These are phyloP conservation scores for Aspergillus nidulans DNA, from an alignment of 495 filamentous ascomycete genomes.

Conservation along the genomic window DNA sequence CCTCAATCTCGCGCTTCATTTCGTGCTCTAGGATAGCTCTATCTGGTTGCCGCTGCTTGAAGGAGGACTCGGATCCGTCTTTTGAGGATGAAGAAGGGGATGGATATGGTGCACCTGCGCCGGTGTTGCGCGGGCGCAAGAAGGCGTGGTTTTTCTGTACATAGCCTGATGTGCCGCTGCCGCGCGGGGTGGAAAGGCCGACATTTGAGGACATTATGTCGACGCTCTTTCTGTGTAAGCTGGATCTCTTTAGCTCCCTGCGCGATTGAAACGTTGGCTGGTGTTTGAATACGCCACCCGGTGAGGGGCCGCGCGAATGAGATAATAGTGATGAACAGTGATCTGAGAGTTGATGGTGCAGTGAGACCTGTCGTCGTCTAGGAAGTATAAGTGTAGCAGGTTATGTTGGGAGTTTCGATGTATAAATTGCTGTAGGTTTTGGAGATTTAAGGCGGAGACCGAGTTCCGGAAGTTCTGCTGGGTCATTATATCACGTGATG, in stretches of 20 bases:
- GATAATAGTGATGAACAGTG: too few species aligned
- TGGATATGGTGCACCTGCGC: conserved; percentile 53
- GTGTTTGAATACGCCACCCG: neutral
- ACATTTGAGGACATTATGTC: conserved; percentile 89
- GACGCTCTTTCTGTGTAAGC: neutral
- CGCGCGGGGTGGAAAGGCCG: conserved; percentile 90
- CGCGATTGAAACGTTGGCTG: too few species aligned
- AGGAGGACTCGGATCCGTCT: conserved; percentile 20
- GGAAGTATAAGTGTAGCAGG: too few species aligned
- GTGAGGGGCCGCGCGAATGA: too few species aligned
- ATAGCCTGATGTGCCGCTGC: conserved; percentile 93
- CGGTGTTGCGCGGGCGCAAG: conserved; percentile 65
- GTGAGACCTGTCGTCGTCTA: too few species aligned
- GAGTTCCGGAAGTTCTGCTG: too few species aligned
- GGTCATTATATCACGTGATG: too few species aligned
- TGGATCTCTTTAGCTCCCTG: too few species aligned
- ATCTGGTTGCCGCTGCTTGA: conserved; percentile 85
- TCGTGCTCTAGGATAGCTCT: conserved; percentile 92
- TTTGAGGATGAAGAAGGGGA: conserved; percentile 36
- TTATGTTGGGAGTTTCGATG: too few species aligned
- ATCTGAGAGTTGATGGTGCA: too few species aligned
- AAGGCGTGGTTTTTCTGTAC: conserved; percentile 92
- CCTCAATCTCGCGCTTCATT: conserved; percentile 76
- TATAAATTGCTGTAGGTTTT: too few species aligned
- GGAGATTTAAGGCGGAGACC: too few species aligned